Evolutionary conservation across 768 basidiomycete species (phyloP).

Genomic region (Dacryopinax spathularia): DNA sequence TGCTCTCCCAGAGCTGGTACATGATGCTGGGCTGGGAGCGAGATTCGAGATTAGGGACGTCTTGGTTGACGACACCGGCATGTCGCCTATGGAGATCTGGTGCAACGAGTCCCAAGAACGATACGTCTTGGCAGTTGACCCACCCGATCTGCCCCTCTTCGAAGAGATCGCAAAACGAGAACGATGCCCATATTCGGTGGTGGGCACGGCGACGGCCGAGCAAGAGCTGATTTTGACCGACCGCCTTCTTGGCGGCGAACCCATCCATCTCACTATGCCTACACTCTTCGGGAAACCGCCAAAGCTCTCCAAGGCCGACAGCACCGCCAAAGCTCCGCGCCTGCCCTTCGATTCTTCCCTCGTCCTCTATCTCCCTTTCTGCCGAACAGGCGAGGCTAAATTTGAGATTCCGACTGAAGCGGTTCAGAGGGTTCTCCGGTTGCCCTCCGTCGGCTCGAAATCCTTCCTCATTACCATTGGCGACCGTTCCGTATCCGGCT

Average conservation of each 20-base stretch:
- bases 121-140: conserved; percentile 82
- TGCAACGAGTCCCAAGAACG: conserved; percentile 98
- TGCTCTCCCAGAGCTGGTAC: conserved; percentile 90
- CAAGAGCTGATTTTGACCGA: conserved; percentile 83
- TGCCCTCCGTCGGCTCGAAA: conserved; percentile 89
- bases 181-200: conserved; percentile 83
- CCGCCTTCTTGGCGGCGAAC: conserved; percentile 57
- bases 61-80: conserved; percentile 74
- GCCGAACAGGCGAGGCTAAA: conserved; percentile 7
- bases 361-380: conserved; percentile 37
- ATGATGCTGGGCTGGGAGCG: conserved; percentile 86
- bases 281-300: conserved; percentile 95
- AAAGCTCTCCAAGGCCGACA: conserved; percentile 67
- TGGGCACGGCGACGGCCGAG: conserved; percentile 71
- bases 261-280: conserved; percentile 84
- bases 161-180: conserved; percentile 70
- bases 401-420: conserved; percentile 38
- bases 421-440: conserved; percentile 64
- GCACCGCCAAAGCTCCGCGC: conserved; percentile 30
- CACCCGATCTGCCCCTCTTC: conserved; percentile 46
- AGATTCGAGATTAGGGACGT: conserved; percentile 88
- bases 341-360: conserved; percentile 60
- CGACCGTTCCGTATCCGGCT: conserved; percentile 83
- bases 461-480: conserved; percentile 98
- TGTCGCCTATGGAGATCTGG: conserved; percentile 99